phyloP scores from a whole-genome alignment of 2,329 filamentous ascomycete genomes.

The Trichophyton rubrum region DNA sequence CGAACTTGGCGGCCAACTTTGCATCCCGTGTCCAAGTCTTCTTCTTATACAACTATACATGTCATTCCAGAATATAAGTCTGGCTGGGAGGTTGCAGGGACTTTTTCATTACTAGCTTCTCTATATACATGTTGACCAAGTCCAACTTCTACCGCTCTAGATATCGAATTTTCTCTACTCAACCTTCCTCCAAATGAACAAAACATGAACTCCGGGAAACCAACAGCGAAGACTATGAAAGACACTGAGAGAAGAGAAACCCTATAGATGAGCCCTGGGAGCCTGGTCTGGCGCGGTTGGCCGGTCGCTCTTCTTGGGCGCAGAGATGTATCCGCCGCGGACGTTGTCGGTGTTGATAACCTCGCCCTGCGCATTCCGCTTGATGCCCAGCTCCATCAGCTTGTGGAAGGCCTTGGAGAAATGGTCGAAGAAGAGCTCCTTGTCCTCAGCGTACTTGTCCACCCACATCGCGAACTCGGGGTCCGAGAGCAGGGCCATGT shows the following conservation, averaged over 20 bases:
- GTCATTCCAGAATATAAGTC: too few relatives aligned
- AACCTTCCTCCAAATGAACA: not conserved
- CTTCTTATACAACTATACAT: too few relatives aligned
- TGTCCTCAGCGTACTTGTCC: constrained; percentile 47
- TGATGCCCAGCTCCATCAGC: constrained; percentile 49
- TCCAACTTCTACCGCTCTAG: not conserved
- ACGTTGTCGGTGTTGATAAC: constrained; percentile 47
- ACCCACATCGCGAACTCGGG: constrained; percentile 44
- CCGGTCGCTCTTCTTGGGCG: constrained; percentile 43
- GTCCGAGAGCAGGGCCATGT: constrained; percentile 47
- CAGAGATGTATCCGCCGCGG: constrained; percentile 44
- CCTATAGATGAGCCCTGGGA: not conserved
- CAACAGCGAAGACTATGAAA: not conserved
- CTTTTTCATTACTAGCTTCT: not conserved
- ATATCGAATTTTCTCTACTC: not conserved
- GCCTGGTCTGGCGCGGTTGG: constrained; percentile 15
- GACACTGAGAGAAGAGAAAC: not conserved
- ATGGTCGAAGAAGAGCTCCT: constrained; percentile 49
- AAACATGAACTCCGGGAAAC: not conserved
- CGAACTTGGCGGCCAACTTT: too few relatives aligned
- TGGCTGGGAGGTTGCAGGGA: not conserved
- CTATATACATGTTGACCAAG: not conserved
- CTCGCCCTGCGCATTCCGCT: constrained; percentile 40
- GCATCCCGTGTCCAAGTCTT: not conserved
- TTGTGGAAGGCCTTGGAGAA: constrained; percentile 49